Evolutionary conservation across 306 rosid genomes (phyloP), one percentile per base, ranked within the genome.

Genomic region (Coriaria nepalensis): DNA sequence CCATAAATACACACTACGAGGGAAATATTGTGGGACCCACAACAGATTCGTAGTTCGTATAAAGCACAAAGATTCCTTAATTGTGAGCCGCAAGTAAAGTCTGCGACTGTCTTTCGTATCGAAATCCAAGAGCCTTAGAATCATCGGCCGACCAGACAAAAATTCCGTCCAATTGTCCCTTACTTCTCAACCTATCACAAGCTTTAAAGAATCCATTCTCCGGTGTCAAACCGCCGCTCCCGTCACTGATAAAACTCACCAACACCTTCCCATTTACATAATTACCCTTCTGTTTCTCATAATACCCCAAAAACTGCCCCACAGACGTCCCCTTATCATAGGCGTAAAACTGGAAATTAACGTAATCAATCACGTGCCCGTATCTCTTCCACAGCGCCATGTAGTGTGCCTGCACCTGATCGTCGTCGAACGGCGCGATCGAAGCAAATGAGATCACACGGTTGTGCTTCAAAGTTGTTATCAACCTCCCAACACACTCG

Each of bases 81-180:
- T 68, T 11, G 0, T 63, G 56, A 33, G n/a, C 2, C 29, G 83
- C 87, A 44, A 87, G 65, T 44, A 87, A 80, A 0, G 73, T 67
- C 12, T 78, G 93, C 9, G 93, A 69, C 50, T 64, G 74, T 62
- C 75, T 80, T 78, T 87, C 96, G 52, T 68, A 82, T 10, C 58
- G 73, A 47, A 87, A 80, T 8, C 72, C 77, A 47, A 62, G 65
- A 6, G 43, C 69, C 81, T 43, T 64, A 10, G 96, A 82, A 10
- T 82, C 94, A 71, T 87, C 96, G n/a, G 93, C 94, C 15, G 77
- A 80, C 94, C 85, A 80, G 3, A 82, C 69, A 64, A 87, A 87
- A 55, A 87, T 82, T 0, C 96, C 84, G 67, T 71, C 49, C 20
- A 87, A 92, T 6, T 65, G 53, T 0, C 69, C 50, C 59, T 77